Percentiles rank a stretch among this genome's conserved stretches.
Evolutionary conservation across 345 rosid species (phyloP).

Genomic region (Pistacia vera): DNA sequence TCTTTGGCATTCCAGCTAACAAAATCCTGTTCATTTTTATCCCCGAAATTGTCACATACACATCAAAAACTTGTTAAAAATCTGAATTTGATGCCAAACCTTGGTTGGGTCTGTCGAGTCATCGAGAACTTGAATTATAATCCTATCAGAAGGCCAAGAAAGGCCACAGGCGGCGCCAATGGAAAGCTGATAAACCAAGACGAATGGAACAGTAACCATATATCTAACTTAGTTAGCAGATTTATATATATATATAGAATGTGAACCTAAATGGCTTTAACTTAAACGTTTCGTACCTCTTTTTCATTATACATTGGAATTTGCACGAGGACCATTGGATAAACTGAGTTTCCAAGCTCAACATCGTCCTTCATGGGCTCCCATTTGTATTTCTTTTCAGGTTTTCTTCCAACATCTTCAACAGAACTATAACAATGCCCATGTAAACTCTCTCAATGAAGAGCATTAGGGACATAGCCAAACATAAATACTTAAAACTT

Average conservation of each 20-base stretch:
- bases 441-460: constrained; percentile 64
- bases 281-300: constrained; percentile 37
- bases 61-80: neutral
- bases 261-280: too few species aligned
- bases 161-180: constrained; percentile 92
- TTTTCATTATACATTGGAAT: constrained; percentile 77
- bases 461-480: constrained; percentile 59
- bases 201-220: neutral
- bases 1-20: constrained; percentile 73
- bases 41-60: neutral
- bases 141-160: constrained; percentile 83
- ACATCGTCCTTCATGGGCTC: constrained; percentile 60
- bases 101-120: constrained; percentile 75
- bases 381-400: constrained; percentile 62
- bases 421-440: constrained; percentile 47
- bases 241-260: neutral
- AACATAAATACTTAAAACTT: constrained; percentile 43
- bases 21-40: constrained; percentile 41
- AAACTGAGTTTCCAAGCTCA: constrained; percentile 52
- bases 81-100: constrained; percentile 26
- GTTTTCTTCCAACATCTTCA: constrained; percentile 46
- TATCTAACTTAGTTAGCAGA: too few species aligned
- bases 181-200: constrained; percentile 66
- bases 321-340: constrained; percentile 68
- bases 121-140: constrained; percentile 86